Percentiles rank a stretch among this genome's conserved stretches.
Evolutionary conservation across 2,329 filamentous ascomycete species (phyloP).

Genomic region (Didymella keratinophila): DNA sequence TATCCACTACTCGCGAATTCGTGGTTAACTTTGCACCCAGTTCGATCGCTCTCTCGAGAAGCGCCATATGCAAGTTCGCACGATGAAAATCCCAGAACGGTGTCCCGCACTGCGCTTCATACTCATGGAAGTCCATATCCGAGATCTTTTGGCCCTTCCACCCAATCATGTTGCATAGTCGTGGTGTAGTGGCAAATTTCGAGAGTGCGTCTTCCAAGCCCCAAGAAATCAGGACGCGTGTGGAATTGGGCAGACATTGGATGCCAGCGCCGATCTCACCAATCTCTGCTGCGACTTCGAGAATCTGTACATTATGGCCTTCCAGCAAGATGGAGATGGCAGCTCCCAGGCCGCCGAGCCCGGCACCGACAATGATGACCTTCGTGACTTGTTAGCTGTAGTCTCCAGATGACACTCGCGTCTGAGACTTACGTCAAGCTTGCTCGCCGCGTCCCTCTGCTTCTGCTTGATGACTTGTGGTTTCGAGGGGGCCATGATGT

Average conservation of each 20-base stretch:
- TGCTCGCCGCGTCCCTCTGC: slow-evolving; percentile 33
- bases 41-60: slow-evolving; percentile 58
- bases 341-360: slow-evolving; percentile 62
- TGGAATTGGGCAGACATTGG: slow-evolving; percentile 59
- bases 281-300: slow-evolving; percentile 58
- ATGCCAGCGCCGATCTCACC: slow-evolving; percentile 62
- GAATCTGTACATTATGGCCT: slow-evolving; percentile 58
- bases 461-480: slow-evolving; percentile 40
- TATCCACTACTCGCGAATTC: slow-evolving; percentile 54
- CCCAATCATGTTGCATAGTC: slow-evolving; percentile 58
- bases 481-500: slow-evolving; percentile 39
- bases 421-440: slow-evolving; percentile 35
- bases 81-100: slow-evolving; percentile 65
- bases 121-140: slow-evolving; percentile 58
- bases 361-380: slow-evolving; percentile 64
- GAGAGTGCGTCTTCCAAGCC: slow-evolving; percentile 55
- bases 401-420: background rate
- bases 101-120: slow-evolving; percentile 46
- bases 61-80: slow-evolving; percentile 59
- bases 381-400: slow-evolving; percentile 9
- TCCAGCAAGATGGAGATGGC: slow-evolving; percentile 58
- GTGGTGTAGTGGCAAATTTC: slow-evolving; percentile 54
- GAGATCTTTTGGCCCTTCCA: slow-evolving; percentile 63
- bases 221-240: slow-evolving; percentile 59
- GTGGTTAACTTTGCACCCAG: slow-evolving; percentile 59